Evolutionary conservation across 139 green algal species (phyloP).

Genomic region (Diplosphaera chodatii): DNA sequence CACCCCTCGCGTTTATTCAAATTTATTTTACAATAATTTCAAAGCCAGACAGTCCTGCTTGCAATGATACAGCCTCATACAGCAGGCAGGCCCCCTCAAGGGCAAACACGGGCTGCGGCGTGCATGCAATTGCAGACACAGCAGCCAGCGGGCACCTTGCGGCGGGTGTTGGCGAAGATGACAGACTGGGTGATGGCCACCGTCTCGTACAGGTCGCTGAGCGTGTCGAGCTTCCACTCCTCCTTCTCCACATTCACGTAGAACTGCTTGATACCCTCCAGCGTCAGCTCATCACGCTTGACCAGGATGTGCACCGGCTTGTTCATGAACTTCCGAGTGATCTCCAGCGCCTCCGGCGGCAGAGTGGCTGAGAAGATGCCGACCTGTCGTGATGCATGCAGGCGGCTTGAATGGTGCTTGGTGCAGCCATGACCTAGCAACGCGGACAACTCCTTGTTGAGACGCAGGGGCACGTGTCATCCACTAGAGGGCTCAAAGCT

Average conservation of each 20-base stretch:
- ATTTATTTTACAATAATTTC: too few species aligned
- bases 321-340: slow-evolving; percentile 99
- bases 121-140: neutral
- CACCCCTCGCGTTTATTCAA: too few species aligned
- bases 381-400: slow-evolving; percentile 54
- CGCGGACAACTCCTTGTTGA: too few species aligned
- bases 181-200: slow-evolving; percentile 99
- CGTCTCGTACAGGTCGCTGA: slow-evolving; percentile 99
- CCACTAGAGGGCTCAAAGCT: too few species aligned
- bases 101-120: too few species aligned
- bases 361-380: slow-evolving; percentile 99
- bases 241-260: slow-evolving; percentile 80
- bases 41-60: too few species aligned
- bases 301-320: slow-evolving; percentile 99
- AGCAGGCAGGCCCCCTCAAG: too few species aligned
- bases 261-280: slow-evolving; percentile 99
- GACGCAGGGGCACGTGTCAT: too few species aligned
- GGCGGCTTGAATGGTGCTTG: too few species aligned
- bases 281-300: slow-evolving; percentile 99
- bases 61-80: too few species aligned
- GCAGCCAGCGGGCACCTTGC: slow-evolving; percentile 71
- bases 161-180: slow-evolving; percentile 99
- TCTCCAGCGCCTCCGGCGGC: slow-evolving; percentile 96
- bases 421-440: too few species aligned
- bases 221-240: slow-evolving; percentile 99